phyloP scores from a whole-genome alignment of 2,329 filamentous ascomycete genomes.

The Tolypocladium pustulatum region DNA sequence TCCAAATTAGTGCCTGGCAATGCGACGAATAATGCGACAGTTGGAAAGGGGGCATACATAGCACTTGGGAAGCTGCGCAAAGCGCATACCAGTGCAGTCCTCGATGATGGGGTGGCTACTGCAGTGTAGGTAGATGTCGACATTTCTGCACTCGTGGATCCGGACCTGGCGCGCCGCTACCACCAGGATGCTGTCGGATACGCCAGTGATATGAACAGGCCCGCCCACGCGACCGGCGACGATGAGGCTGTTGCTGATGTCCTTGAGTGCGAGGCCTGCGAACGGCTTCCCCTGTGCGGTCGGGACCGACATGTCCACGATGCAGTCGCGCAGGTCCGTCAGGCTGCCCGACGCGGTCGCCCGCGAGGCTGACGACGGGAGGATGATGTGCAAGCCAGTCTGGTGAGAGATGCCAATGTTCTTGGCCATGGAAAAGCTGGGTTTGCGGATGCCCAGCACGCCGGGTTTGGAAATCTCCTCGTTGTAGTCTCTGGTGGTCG shows the following conservation, averaged over 20 bases:
- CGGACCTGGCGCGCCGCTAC: constrained; percentile 79
- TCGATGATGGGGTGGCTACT: constrained; percentile 87
- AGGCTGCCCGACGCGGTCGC: constrained; percentile 65
- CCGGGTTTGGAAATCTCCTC: constrained; percentile 36
- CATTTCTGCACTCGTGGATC: constrained; percentile 76
- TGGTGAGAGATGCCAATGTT: constrained; percentile 59
- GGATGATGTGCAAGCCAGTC: constrained; percentile 59
- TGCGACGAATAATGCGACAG: background rate
- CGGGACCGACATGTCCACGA: constrained; percentile 71
- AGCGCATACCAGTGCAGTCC: constrained; percentile 67
- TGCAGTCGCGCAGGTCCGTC: constrained; percentile 56
- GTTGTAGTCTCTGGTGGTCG: constrained; percentile 42
- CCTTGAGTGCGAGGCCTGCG: constrained; percentile 56
- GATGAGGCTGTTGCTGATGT: constrained; percentile 60
- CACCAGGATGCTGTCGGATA: constrained; percentile 65
- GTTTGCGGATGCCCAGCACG: constrained; percentile 38
- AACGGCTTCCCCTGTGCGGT: constrained; percentile 50
- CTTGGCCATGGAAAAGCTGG: constrained; percentile 51
- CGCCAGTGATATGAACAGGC: constrained; percentile 69
- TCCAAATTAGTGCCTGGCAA: background rate
- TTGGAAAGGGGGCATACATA: constrained; percentile 48
- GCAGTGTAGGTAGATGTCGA: constrained; percentile 76
- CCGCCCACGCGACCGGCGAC: constrained; percentile 71
- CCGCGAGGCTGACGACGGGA: constrained; percentile 60
- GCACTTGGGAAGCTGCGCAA: constrained; percentile 60